Evolutionary conservation across 2,329 filamentous ascomycete genomes (phyloP), one percentile per base, ranked within the genome.

Genomic region (Neopestalotiopsis clavispora): DNA sequence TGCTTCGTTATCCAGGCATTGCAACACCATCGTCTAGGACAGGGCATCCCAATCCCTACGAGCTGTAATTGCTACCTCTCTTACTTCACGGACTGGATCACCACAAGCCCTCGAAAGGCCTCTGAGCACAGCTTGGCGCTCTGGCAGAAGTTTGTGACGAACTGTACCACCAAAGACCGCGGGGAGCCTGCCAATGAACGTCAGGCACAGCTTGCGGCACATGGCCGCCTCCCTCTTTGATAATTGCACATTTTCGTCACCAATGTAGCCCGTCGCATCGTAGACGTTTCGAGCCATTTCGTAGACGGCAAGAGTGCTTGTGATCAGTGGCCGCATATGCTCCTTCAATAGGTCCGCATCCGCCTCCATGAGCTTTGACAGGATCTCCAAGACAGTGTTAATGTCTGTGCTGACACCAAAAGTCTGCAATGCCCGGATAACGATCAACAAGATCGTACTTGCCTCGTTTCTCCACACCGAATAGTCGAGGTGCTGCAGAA

Each of bases 401-500:
- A 83, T 82, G 69, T 89, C 86, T 1, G 78, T 75, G 4, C 81
- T 81, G 13, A 78, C 70, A 4, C 80, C 78, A 9, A 83, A 78
- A 20, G 78, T 84, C 67, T 81, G 81, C 5, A 87, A 78, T 0
- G 83, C 80, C 0, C 82, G 81, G 40, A 90, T 83, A 5, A 85
- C 80, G 17, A 89, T 79, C 9, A 85, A 83, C 3, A 87, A 77
- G 5, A 89, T 79, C 40, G 78, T 75, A 4, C 80, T 80, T 0
- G 82, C 77, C 63, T 90, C 87, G 17, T 84, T 82, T 58, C 87
- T 82, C 74, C 87, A 90, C 20, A 88, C 82, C 1, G 80, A 75
- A 66, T 84, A 87, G 20, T 77, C 78, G 68, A 89, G 82, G 73
- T 87, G 82, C 69, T 81, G 84, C 7, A 88, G 78, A 61, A 87